Conservation (phyloP, 768 basidiomycete species). For the Tulasnella sp. region DNA sequence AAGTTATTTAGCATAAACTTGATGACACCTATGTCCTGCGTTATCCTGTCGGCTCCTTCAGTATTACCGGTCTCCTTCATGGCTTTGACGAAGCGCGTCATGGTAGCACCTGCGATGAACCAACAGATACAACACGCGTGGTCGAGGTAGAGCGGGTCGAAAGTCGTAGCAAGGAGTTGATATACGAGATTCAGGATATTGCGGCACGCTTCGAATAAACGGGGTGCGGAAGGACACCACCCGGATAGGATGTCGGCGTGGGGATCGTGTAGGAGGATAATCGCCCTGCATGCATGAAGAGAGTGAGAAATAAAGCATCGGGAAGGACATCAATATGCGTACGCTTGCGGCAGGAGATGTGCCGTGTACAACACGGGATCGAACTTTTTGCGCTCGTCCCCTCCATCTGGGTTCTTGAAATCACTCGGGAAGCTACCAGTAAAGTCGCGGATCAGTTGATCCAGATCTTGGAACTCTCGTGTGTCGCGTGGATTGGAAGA, state of each 20-base stretch:
- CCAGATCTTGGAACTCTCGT: conserved; percentile 50
- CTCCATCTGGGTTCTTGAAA: conserved; percentile 39
- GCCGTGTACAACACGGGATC: conserved; percentile 43
- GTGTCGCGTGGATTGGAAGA: conserved; percentile 43
- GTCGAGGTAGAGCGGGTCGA: conserved; percentile 10
- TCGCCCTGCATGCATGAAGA: neutral
- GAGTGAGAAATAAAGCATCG: neutral
- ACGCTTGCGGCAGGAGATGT: conserved; percentile 24
- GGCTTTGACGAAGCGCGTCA: conserved; percentile 5
- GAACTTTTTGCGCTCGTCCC: conserved; percentile 28
- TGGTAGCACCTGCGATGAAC: conserved; percentile 7
- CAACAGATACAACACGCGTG: conserved; percentile 24
- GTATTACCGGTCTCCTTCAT: neutral
- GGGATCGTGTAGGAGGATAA: conserved; percentile 15
- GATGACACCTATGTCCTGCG: neutral
- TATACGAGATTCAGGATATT: conserved; percentile 8
- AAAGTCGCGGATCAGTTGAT: conserved; percentile 45
- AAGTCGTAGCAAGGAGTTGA: conserved; percentile 7
- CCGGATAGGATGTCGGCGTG: conserved; percentile 14
- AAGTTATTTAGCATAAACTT: conserved; percentile 11
- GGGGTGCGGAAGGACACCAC: neutral
- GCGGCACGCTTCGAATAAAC: conserved; percentile 9
- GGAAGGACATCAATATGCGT: neutral
- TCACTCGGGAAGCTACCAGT: conserved; percentile 43
- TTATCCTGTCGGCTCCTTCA: neutral